A percentile compares a stretch with the other conserved stretches of the same genome.
phyloP scores from a whole-genome alignment of 345 rosid species.

The Erysimum cheiranthoides region DNA sequence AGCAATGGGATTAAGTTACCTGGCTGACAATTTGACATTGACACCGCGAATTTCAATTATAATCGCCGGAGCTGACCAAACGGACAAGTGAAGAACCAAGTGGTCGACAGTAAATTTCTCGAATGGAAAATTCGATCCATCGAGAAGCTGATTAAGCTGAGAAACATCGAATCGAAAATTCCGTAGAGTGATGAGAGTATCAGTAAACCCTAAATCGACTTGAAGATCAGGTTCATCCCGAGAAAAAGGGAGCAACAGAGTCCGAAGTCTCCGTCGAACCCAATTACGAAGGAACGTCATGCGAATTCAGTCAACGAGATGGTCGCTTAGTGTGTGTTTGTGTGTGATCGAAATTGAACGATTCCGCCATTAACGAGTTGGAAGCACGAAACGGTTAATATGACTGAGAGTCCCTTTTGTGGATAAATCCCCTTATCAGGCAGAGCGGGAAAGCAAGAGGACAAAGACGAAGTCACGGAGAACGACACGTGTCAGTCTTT shows the following conservation, averaged over 20 bases:
- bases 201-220: slow-evolving; percentile 63
- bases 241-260: slow-evolving; percentile 74
- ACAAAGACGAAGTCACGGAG: slow-evolving; percentile 33
- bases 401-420: neutral
- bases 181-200: slow-evolving; percentile 53
- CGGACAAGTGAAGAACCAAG: slow-evolving; percentile 60
- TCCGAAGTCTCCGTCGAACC: slow-evolving; percentile 58
- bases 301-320: slow-evolving; percentile 26
- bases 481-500: slow-evolving; percentile 39
- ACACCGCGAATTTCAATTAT: slow-evolving; percentile 66
- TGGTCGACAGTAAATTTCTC: slow-evolving; percentile 60
- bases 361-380: slow-evolving; percentile 35
- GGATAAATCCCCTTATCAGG: slow-evolving; percentile 26
- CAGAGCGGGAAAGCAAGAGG: slow-evolving; percentile 51
- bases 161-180: slow-evolving; percentile 59
- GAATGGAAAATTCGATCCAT: slow-evolving; percentile 52
- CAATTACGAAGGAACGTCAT: slow-evolving; percentile 55
- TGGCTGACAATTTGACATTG: slow-evolving; percentile 50
- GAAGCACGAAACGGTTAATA: slow-evolving; percentile 20
- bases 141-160: slow-evolving; percentile 58
- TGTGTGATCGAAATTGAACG: neutral
- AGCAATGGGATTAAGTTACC: slow-evolving; percentile 47
- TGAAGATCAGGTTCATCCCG: slow-evolving; percentile 69
- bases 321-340: neutral
- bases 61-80: slow-evolving; percentile 74